Base-by-base conservation (phyloP, 2,329 filamentous ascomycete genomes). In the Pseudogymnoascus sp. region DNA sequence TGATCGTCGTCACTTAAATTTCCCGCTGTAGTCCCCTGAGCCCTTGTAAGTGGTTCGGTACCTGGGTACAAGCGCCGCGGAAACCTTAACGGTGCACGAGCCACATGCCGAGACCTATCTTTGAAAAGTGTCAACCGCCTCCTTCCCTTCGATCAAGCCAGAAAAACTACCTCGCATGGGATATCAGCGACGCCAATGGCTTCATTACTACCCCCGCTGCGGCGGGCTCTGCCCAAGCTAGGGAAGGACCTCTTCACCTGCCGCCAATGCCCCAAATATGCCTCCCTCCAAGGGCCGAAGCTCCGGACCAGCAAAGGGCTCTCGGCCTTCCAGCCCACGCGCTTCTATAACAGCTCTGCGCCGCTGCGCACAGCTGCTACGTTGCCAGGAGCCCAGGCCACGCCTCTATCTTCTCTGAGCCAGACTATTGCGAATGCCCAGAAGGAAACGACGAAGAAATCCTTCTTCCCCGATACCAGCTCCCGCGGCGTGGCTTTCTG, bases 401-500 rank as follows among this genome's bases (percentile, higher is more conserved):
- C 69, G 5, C 69, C 71, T 1, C 64, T 74, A 37, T 61, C 51
- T 7, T 66, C 63, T 21, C 57, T 72, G 3, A 68, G 68, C 34
- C 65, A 70, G 37, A 69, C 66, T 2, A 72, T 72, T 64, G 47
- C 60, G 4, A 64, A 63, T 39, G 34, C 31, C 5, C 62, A 63
- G 14, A 61, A 64, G 21, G 14, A 67, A 66, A 51, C 62, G 16
- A 14, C 31, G 5, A 64, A 63, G 39, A 64, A 67, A 60, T 31
- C 45, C 1, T 73, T 70, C 67, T 74, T 72, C 57, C 73, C 73
- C 0, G 67, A 89, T 70, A 84, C 83, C 8, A 91, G 84, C 68
- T 85, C 87, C 64, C 95, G 90, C 76, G 78, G 80, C 8, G 93
- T 96, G 51, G 95, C 87, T 65, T 93, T 93, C 79, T 99, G 93